Evolutionary conservation across 352 stramenopile species (phyloP).

Genomic region (Globisporangium iwayamae): DNA sequence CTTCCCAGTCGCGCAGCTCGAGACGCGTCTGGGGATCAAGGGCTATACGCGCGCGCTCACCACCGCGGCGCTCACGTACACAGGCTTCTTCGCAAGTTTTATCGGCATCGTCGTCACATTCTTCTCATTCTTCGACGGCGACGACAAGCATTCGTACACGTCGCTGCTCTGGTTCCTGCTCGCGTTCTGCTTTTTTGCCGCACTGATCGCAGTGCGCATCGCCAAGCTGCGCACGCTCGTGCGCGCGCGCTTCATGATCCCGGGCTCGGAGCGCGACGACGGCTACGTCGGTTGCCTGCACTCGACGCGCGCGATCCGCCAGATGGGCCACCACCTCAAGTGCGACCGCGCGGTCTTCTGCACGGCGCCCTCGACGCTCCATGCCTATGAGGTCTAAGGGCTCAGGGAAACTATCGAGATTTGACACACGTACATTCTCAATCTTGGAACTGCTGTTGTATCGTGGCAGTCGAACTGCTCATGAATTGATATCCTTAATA

Average conservation of each 20-base stretch:
- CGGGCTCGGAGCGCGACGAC: slow-evolving; percentile 3
- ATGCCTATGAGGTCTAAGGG: slow-evolving; percentile 15
- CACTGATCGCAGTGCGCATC: neutral
- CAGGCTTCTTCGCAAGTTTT: slow-evolving; percentile 5
- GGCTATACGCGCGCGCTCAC: slow-evolving; percentile 1
- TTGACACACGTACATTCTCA: neutral
- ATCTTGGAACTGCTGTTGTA: neutral
- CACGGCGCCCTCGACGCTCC: slow-evolving; percentile 9
- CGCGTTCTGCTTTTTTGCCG: neutral
- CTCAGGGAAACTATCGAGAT: neutral
- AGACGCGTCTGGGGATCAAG: slow-evolving; percentile 8
- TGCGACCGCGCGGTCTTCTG: slow-evolving; percentile 15
- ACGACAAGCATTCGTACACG: neutral
- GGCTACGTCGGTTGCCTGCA: slow-evolving; percentile 2
- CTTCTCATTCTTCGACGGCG: slow-evolving; percentile 12
- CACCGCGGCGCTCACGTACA: neutral
- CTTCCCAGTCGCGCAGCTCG: slow-evolving; percentile 14
- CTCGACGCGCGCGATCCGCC: slow-evolving; percentile 7
- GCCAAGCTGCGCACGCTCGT: slow-evolving; percentile 6
- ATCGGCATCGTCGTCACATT: slow-evolving; percentile 4
- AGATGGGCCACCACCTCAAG: slow-evolving; percentile 13
- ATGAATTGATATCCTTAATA: neutral
- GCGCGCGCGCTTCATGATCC: slow-evolving; percentile 5
- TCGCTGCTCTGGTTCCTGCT: slow-evolving; percentile 8
- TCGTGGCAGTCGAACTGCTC: too few species aligned